Conservation (phyloP, 176 grass and related monocot genomes). For the Aegilops longissima region DNA sequence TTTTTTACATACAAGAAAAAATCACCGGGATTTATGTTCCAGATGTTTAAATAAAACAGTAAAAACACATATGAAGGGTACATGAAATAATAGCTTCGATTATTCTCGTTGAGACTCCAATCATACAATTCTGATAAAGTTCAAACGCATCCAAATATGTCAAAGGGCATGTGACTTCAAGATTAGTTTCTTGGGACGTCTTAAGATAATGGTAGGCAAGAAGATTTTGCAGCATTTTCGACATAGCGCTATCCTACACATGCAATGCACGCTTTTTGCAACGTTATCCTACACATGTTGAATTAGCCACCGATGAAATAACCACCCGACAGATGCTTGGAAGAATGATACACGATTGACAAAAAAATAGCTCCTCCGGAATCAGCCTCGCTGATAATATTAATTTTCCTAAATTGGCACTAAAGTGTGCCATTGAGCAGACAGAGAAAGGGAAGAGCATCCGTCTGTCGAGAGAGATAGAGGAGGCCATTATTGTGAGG, state of each 20-base stretch:
- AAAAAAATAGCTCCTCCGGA: not conserved
- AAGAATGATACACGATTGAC: not conserved
- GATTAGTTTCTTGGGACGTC: not conserved
- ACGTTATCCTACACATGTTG: not conserved
- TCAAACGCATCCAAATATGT: not conserved
- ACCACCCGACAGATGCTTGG: not conserved
- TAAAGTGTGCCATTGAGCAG: not conserved
- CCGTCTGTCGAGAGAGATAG: not conserved
- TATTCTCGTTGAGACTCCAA: not conserved
- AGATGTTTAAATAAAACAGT: not conserved
- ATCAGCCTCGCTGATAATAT: not conserved
- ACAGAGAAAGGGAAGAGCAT: not conserved
- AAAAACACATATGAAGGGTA: not conserved
- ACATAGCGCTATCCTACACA: not conserved
- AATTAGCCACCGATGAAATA: conserved; percentile 15
- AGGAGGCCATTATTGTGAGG: not conserved
- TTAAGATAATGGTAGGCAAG: not conserved
- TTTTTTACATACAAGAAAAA: not conserved
- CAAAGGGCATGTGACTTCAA: not conserved
- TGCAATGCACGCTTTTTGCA: not conserved
- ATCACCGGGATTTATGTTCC: not conserved
- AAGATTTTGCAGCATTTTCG: not conserved
- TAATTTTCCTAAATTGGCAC: not conserved
- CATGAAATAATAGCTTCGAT: not conserved
- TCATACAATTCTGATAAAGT: not conserved